Percentiles rank a stretch among this genome's conserved stretches.
Conservation (phyloP, 495 filamentous ascomycete species). For the Neohortaea acidophila region DNA sequence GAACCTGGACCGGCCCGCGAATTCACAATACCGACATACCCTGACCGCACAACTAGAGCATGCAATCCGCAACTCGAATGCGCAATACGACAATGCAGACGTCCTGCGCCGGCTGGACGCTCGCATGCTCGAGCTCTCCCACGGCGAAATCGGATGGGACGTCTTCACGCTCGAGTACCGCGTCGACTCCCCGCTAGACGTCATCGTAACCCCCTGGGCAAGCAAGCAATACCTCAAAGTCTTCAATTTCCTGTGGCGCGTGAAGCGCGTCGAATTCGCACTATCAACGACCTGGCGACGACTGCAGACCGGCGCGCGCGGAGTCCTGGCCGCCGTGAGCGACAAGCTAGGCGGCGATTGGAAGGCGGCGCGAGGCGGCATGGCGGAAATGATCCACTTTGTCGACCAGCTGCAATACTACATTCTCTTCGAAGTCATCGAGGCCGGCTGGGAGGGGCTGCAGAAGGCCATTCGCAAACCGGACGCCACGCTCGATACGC, state of each 20-base stretch:
- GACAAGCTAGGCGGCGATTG: slow-evolving; percentile 65
- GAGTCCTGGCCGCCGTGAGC: slow-evolving; percentile 71
- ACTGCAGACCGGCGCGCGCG: slow-evolving; percentile 87
- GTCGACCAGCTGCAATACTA: slow-evolving; percentile 96
- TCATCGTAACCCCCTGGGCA: slow-evolving; percentile 88
- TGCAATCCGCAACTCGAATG: slow-evolving; percentile 91
- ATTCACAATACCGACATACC: slow-evolving; percentile 85
- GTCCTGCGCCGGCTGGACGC: slow-evolving; percentile 85
- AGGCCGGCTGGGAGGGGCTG: slow-evolving; percentile 79
- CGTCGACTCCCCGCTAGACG: slow-evolving; percentile 91
- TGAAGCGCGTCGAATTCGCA: slow-evolving; percentile 94
- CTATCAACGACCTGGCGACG: slow-evolving; percentile 82
- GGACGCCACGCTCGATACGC: slow-evolving; percentile 79
- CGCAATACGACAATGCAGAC: slow-evolving; percentile 87
- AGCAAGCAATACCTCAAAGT: slow-evolving; percentile 95
- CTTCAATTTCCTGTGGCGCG: slow-evolving; percentile 98
- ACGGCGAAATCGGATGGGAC: slow-evolving; percentile 98
- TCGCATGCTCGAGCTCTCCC: slow-evolving; percentile 85
- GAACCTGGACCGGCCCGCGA: slow-evolving; percentile 88
- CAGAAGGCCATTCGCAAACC: slow-evolving; percentile 65
- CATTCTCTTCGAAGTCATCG: slow-evolving; percentile 97
- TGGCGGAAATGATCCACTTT: slow-evolving; percentile 98
- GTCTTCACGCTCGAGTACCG: slow-evolving; percentile 99
- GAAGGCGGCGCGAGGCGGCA: slow-evolving; percentile 72
- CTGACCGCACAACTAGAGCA: slow-evolving; percentile 94